Evolutionary conservation across 345 rosid genomes (phyloP).

Genomic region (Syzygium oleosum): DNA sequence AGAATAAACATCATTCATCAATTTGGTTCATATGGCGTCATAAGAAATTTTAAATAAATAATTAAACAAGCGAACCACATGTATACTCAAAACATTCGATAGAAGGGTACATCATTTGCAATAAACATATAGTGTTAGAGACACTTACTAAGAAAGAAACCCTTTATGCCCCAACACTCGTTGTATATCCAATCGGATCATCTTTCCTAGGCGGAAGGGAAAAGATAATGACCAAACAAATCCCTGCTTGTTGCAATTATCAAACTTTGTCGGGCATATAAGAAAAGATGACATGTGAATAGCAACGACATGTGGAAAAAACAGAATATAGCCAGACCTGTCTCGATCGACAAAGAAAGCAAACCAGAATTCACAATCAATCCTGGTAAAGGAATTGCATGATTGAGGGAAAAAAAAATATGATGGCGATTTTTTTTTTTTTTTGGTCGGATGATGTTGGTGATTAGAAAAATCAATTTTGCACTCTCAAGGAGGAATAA

Average conservation of each 20-base stretch:
- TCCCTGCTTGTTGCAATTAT: neutral
- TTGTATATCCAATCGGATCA: neutral
- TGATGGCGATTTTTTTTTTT: too few relatives aligned
- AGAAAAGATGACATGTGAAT: neutral
- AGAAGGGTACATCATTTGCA: neutral
- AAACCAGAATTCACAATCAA: neutral
- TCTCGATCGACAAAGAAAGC: neutral
- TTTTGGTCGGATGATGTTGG: neutral
- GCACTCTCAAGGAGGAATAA: neutral
- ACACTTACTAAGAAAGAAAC: neutral
- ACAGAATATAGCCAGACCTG: neutral
- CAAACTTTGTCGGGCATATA: neutral
- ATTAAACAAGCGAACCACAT: neutral
- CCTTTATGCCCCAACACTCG: neutral
- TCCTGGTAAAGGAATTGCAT: neutral
- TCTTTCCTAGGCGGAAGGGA: neutral
- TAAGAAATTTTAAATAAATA: neutral
- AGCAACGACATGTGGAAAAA: neutral
- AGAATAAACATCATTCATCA: neutral
- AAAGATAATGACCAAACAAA: neutral
- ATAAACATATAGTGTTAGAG: neutral
- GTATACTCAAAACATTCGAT: neutral
- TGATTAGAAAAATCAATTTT: neutral
- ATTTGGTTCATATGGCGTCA: neutral
- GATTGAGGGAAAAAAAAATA: neutral